Evolutionary conservation across 208 protist genomes (phyloP).

Genomic region (Crithidia bombi): DNA sequence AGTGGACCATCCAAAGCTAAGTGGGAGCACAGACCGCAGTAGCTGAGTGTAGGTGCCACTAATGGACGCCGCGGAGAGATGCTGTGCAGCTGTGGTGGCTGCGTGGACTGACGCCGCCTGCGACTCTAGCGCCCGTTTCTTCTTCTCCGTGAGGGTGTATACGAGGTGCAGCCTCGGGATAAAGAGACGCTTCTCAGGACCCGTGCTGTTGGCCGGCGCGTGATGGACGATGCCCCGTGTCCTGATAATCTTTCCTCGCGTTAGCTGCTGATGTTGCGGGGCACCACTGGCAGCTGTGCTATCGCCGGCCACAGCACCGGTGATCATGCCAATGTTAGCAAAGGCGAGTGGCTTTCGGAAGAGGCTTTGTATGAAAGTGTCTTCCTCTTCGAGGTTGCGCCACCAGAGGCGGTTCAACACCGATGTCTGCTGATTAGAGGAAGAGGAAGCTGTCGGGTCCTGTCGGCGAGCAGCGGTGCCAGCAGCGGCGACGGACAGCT

Average conservation of each 20-base stretch:
- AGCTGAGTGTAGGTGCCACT: not conserved
- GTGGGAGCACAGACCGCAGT: conserved; percentile 6
- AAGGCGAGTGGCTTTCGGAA: conserved; percentile 4
- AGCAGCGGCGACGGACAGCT: not conserved
- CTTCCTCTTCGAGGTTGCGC: conserved; percentile 10
- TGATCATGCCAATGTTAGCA: conserved; percentile 11
- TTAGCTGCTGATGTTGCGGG: not conserved
- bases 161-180: conserved; percentile 15
- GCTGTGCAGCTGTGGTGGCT: not conserved
- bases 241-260: not conserved
- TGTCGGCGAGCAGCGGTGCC: not conserved
- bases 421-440: not conserved
- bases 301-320: not conserved
- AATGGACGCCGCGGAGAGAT: not conserved
- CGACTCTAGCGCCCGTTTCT: conserved; percentile 5
- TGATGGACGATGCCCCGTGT: not conserved
- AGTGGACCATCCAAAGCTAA: not conserved
- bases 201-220: conserved; percentile 14
- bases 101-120: not conserved
- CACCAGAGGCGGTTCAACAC: conserved; percentile 8
- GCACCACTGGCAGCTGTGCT: not conserved
- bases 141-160: conserved; percentile 1
- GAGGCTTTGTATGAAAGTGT: conserved; percentile 8
- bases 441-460: not conserved
- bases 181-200: not conserved